Evolutionary conservation across 768 basidiomycete genomes (phyloP), one percentile per base, ranked within the genome.

Genomic region (Serpula lacrymans): DNA sequence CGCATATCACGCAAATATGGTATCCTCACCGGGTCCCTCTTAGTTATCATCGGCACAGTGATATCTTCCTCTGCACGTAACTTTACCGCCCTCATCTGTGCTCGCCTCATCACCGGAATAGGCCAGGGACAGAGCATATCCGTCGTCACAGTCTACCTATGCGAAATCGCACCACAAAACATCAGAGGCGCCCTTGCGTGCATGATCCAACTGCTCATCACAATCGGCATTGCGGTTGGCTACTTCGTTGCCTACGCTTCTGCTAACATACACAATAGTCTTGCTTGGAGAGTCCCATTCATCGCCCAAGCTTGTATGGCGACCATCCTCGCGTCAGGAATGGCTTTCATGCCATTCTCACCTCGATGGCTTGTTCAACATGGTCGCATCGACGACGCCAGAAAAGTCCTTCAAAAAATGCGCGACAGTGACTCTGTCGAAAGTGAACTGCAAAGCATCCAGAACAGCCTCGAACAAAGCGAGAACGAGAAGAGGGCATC

Each of bases 61-160:
- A 52, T 76, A 11, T 67, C 63, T 3, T 60, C 68, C 41, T 57
- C 62, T 20, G 55, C 69, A 4, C 49, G 47, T n/a, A 46, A 44
- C 4, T 58, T 75, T 6, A 47, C 59, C 10, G 52, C 65, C 42
- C 55, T 78, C 21, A 60, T 75, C 21, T 54, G 69, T 18, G 75
- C 69, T 1, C 59, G 75, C 9, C 64, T 70, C 14, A 53, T 76
- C 33, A 67, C 72, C 2, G 75, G 74, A 0, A 45, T 68, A 1
- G 71, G 69, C n/a, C 65, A 74, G 47, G 73, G 73, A 11, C 53
- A 74, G 10, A 70, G 70, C 47, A 57, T 71, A 30, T 68, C 67
- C 2, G 62, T 69, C 6, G 59, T 66, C 37, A 70, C 68, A 1
- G 62, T 65, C 23, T 68, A 68, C 38, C 53, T 60, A 1, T 61